Evolutionary conservation across 352 stramenopile genomes (phyloP).

Genomic region (Labyrinthula sp.): DNA sequence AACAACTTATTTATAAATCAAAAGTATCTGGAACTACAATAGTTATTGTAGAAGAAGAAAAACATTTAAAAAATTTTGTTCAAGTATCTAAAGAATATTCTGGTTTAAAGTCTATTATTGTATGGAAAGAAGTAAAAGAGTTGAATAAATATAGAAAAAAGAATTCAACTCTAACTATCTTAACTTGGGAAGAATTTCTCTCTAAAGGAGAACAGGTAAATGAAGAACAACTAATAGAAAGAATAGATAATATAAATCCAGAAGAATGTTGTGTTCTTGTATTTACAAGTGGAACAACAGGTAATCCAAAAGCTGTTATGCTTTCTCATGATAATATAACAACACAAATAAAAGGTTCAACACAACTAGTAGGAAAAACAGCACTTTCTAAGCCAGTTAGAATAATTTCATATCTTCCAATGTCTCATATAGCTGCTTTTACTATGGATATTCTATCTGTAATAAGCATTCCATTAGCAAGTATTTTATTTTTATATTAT

Average conservation of each 20-base stretch:
- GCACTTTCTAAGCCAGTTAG: no score
- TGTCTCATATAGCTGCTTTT: constrained; percentile 37
- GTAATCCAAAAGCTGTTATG: constrained; percentile 54
- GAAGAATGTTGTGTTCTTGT: constrained; percentile 51
- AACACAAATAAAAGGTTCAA: constrained; percentile 43
- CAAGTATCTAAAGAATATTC: constrained; percentile 54
- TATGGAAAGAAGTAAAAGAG: constrained; percentile 57
- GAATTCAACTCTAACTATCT: constrained; percentile 30
- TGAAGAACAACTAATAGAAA: constrained; percentile 24
- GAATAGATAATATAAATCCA: constrained; percentile 23
- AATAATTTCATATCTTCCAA: constrained; percentile 37
- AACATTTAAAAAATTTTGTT: constrained; percentile 76
- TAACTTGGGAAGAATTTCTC: constrained; percentile 45
- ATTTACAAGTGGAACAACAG: constrained; percentile 57
- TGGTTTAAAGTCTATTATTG: constrained; percentile 70
- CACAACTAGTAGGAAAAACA: constrained; percentile 37
- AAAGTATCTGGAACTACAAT: constrained; percentile 71
- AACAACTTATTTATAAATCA: constrained; percentile 68
- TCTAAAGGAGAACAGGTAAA: constrained; percentile 29
- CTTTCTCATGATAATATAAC: constrained; percentile 53
- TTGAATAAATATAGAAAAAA: constrained; percentile 36
- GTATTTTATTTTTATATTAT: no score
- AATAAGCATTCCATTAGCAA: no score
- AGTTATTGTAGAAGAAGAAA: constrained; percentile 67
- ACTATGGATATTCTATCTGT: constrained; percentile 16